phyloP scores from a whole-genome alignment of 345 rosid species.

The Psidium guajava region DNA sequence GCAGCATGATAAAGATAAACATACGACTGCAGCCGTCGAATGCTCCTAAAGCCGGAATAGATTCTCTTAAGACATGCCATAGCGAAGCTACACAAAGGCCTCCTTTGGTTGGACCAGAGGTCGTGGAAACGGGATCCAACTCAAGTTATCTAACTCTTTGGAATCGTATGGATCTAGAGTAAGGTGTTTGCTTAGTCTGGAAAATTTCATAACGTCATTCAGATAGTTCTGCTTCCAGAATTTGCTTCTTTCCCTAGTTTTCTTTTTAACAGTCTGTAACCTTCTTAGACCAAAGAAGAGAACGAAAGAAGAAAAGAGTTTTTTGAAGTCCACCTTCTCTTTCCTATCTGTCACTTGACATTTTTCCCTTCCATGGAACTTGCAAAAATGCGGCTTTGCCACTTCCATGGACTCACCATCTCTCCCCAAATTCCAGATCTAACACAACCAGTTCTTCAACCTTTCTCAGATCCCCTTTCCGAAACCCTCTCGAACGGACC shows the following conservation, averaged over 20 bases:
- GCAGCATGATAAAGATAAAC: not conserved
- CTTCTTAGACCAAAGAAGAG: not conserved
- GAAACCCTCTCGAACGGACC: not conserved
- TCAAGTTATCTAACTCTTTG: not conserved
- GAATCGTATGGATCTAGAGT: not conserved
- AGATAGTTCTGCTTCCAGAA: not conserved
- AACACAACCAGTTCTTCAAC: not conserved
- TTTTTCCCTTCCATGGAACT: not conserved
- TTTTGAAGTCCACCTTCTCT: not conserved
- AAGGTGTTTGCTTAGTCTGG: not conserved
- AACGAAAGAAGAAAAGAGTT: too few relatives aligned
- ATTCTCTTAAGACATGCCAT: not conserved
- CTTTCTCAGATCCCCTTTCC: not conserved
- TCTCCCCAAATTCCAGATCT: not conserved
- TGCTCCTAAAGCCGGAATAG: not conserved
- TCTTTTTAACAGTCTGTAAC: not conserved
- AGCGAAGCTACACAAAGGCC: fast-evolving
- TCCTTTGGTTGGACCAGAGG: fast-evolving
- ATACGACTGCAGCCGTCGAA: fast-evolving
- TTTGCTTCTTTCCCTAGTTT: not conserved
- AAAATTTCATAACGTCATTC: not conserved
- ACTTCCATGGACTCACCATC: not conserved
- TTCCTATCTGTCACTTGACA: not conserved
- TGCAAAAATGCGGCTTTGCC: not conserved
- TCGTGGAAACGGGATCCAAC: not conserved